These are phyloP conservation scores for Boletus sensibilis DNA, from an alignment of 768 basidiomycete species.

Conservation along the genomic window DNA sequence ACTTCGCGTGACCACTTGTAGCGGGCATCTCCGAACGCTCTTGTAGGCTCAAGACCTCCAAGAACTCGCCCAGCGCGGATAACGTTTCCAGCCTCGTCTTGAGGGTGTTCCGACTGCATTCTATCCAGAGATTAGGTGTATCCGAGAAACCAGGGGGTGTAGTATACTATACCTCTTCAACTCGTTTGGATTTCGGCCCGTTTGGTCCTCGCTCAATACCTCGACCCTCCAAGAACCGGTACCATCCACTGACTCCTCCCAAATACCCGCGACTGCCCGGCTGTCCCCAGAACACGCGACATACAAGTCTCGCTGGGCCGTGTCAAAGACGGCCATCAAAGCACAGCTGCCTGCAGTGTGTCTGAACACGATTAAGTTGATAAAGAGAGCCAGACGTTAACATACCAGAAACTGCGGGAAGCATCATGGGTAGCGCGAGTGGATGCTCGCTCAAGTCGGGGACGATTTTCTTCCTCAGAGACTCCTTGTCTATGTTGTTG, in stretches of 20 bases:
- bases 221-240: slow-evolving; percentile 86
- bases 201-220: slow-evolving; percentile 95
- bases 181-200: slow-evolving; percentile 87
- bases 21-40: slow-evolving; percentile 85
- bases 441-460: slow-evolving; percentile 73
- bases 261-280: slow-evolving; percentile 92
- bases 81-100: slow-evolving; percentile 68
- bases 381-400: slow-evolving; percentile 6
- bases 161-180: slow-evolving; percentile 60
- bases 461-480: slow-evolving; percentile 48
- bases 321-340: slow-evolving; percentile 84
- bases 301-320: slow-evolving; percentile 76
- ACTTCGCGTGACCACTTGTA: slow-evolving; percentile 83
- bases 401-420: slow-evolving; percentile 75
- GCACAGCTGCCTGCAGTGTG: slow-evolving; percentile 76
- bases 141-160: not conserved
- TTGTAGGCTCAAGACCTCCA: slow-evolving; percentile 82
- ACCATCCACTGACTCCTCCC: slow-evolving; percentile 66
- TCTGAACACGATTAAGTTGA: slow-evolving; percentile 11
- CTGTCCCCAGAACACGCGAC: slow-evolving; percentile 93
- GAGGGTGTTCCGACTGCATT: slow-evolving; percentile 80
- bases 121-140: slow-evolving; percentile 36
- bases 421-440: slow-evolving; percentile 67
- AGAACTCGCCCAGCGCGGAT: slow-evolving; percentile 80
- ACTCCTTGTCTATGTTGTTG: slow-evolving; percentile 50